These are phyloP conservation scores for Xerocomellus amylosporus DNA, from an alignment of 768 basidiomycete species.

Conservation along the genomic window DNA sequence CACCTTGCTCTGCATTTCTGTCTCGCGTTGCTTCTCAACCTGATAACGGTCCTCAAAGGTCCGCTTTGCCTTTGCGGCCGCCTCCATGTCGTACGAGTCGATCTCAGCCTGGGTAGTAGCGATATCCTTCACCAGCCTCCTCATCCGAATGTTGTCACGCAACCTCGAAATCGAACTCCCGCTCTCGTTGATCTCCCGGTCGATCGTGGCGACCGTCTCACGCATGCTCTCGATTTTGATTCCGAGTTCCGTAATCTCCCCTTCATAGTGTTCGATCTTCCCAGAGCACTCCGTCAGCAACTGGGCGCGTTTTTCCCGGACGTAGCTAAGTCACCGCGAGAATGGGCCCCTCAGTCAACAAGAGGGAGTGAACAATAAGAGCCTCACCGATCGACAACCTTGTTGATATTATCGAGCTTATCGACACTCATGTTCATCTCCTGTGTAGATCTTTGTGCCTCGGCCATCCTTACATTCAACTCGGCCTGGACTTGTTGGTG, in stretches of 20 bases:
- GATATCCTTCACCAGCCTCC: constrained; percentile 67
- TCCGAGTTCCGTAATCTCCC: constrained; percentile 41
- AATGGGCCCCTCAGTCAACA: neutral
- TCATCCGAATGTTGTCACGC: constrained; percentile 79
- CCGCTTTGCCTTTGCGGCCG: constrained; percentile 76
- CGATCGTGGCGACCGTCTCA: constrained; percentile 52
- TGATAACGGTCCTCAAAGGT: constrained; percentile 83
- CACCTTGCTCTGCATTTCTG: constrained; percentile 67
- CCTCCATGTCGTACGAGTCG: constrained; percentile 76
- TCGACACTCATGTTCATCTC: constrained; percentile 66
- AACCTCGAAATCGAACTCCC: constrained; percentile 67
- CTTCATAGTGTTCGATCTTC: constrained; percentile 48
- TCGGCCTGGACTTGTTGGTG: constrained; percentile 50
- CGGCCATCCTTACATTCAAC: constrained; percentile 44
- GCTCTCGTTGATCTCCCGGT: constrained; percentile 77
- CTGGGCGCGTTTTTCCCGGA: constrained; percentile 62
- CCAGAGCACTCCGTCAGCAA: constrained; percentile 57
- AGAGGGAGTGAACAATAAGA: neutral
- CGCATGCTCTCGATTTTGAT: constrained; percentile 42
- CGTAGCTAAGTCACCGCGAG: constrained; percentile 52
- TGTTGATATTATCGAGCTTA: constrained; percentile 57
- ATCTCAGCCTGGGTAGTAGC: constrained; percentile 66
- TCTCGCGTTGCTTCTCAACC: constrained; percentile 68
- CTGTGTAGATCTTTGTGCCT: constrained; percentile 56
- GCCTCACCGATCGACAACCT: constrained; percentile 59